phyloP scores from a whole-genome alignment of 768 basidiomycete species.

The Hericium coralloides region DNA sequence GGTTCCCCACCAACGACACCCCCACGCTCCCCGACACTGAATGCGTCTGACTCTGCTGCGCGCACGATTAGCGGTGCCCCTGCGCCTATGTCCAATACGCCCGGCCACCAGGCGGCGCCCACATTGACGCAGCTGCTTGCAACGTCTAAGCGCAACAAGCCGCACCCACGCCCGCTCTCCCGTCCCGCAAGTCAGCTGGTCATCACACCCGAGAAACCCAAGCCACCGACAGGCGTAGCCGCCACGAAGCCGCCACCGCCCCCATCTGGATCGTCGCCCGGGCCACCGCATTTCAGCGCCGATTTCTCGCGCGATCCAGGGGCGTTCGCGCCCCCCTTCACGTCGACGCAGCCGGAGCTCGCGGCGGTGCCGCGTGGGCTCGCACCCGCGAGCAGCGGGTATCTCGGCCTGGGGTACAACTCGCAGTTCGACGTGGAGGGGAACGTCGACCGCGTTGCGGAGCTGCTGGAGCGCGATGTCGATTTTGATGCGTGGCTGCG shows the following conservation, averaged over 20 bases:
- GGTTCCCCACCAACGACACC: no score
- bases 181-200: slow-evolving; percentile 12
- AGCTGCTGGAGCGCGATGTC: slow-evolving; percentile 48
- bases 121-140: slow-evolving; percentile 29
- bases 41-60: no score
- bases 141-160: slow-evolving; percentile 29
- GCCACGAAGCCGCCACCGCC: not conserved
- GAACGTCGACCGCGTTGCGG: slow-evolving; percentile 43
- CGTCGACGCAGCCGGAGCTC: slow-evolving; percentile 25
- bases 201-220: not conserved
- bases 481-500: slow-evolving; percentile 47
- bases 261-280: not conserved
- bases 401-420: slow-evolving; percentile 37
- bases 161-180: slow-evolving; percentile 22
- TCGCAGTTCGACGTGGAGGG: slow-evolving; percentile 53
- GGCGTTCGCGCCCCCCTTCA: slow-evolving; percentile 28
- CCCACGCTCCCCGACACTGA: no score
- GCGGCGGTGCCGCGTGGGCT: slow-evolving; percentile 5
- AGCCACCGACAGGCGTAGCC: not conserved
- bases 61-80: no score
- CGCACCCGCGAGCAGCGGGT: slow-evolving; percentile 18
- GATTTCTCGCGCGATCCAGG: slow-evolving; percentile 28
- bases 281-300: slow-evolving; percentile 18
- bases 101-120: not conserved
- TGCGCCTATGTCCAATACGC: not conserved